These are phyloP conservation scores for Starmerella gropengiesseri DNA, from an alignment of 805 yeast species.

Conservation along the genomic window DNA sequence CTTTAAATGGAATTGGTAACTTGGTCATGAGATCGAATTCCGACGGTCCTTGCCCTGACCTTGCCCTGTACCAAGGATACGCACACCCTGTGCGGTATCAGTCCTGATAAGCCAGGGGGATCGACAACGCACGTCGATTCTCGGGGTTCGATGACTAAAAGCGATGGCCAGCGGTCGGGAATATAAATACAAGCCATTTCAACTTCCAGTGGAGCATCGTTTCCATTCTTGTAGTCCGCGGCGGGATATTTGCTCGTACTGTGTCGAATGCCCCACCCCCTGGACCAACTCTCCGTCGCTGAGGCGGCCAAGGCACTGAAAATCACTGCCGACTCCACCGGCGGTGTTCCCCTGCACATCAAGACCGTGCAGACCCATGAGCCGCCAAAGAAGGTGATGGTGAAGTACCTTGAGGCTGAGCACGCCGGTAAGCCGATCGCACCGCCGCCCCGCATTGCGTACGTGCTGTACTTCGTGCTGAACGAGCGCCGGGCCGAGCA, in stretches of 20 bases:
- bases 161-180: neutral
- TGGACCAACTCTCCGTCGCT: conserved; percentile 27
- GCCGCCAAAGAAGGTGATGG: conserved; percentile 68
- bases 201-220: too few species aligned
- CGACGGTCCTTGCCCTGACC: too few species aligned
- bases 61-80: too few species aligned
- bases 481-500: conserved; percentile 45
- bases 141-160: conserved; percentile 5
- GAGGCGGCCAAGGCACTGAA: conserved; percentile 25
- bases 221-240: too few species aligned
- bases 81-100: neutral
- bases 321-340: conserved; percentile 21
- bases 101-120: neutral
- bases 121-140: conserved; percentile 5
- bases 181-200: too few species aligned
- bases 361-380: conserved; percentile 34
- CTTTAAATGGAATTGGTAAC: too few species aligned
- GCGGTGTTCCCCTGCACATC: conserved; percentile 27
- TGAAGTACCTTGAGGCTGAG: conserved; percentile 56
- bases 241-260: too few species aligned
- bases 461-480: conserved; percentile 53
- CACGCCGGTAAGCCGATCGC: conserved; percentile 36
- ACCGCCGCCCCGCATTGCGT: conserved; percentile 57
- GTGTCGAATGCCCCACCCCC: conserved; percentile 25
- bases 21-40: too few species aligned